Conservation (phyloP, 1,284 basidiomycete genomes). For the Wallemia ichthyophaga region DNA sequence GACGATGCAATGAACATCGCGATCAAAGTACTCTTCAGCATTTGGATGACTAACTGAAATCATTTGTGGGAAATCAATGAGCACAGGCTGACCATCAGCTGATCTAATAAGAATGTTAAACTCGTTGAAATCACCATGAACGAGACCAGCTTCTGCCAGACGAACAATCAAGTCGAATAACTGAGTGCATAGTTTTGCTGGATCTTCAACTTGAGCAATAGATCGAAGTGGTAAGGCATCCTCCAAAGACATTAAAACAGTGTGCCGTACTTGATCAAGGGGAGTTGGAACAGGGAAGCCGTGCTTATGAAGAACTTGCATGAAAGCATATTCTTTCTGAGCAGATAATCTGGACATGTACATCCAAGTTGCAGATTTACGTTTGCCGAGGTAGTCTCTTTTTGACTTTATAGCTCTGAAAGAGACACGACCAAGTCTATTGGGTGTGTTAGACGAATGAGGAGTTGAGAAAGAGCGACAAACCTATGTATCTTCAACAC, state of each 20-base stretch:
- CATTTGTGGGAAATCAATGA: constrained; percentile 99
- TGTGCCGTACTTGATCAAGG: constrained; percentile 79
- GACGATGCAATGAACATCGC: constrained; percentile 87
- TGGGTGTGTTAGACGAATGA: background rate
- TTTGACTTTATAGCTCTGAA: constrained; percentile 94
- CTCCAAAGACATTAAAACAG: constrained; percentile 80
- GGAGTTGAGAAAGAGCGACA: background rate
- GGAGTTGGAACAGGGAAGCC: constrained; percentile 78
- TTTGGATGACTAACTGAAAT: constrained; percentile 88
- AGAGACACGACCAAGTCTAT: constrained; percentile 70
- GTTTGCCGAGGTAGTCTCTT: constrained; percentile 81
- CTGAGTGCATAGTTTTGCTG: constrained; percentile 63
- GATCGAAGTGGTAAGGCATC: constrained; percentile 90
- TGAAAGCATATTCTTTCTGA: constrained; percentile 92
- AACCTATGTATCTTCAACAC: constrained; percentile 83
- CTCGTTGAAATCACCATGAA: constrained; percentile 98
- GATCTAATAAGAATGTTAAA: constrained; percentile 87
- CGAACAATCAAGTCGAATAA: constrained; percentile 92
- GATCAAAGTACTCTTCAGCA: constrained; percentile 96
- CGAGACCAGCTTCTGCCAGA: constrained; percentile 68
- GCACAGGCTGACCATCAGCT: constrained; percentile 48
- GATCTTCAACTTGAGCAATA: constrained; percentile 48
- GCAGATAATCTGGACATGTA: constrained; percentile 91
- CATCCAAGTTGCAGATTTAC: constrained; percentile 96
- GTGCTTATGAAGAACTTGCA: constrained; percentile 85